Percentiles rank a stretch among this genome's conserved stretches.
phyloP scores from a whole-genome alignment of 1,284 basidiomycete species.

The Flammula alnicola region DNA sequence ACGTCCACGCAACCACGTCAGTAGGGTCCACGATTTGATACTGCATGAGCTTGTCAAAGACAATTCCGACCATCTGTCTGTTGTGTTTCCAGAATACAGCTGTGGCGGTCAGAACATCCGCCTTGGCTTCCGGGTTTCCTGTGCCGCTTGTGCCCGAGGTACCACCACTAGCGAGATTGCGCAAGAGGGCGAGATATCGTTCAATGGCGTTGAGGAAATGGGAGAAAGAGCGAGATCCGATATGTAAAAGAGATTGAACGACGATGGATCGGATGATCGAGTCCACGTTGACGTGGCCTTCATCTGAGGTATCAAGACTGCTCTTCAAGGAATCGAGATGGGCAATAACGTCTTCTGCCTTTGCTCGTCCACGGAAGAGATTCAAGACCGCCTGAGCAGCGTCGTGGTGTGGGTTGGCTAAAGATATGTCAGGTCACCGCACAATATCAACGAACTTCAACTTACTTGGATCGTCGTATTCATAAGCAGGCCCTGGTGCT shows the following conservation, averaged over 20 bases:
- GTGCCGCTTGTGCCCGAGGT: conserved; percentile 40
- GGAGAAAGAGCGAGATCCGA: conserved; percentile 95
- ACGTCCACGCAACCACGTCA: conserved; percentile 90
- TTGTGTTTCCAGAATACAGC: conserved; percentile 82
- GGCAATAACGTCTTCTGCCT: conserved; percentile 78
- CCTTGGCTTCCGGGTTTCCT: conserved; percentile 63
- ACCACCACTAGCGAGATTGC: conserved; percentile 64
- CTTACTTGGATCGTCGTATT: conserved; percentile 80
- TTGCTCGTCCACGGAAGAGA: conserved; percentile 79
- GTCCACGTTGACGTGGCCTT: conserved; percentile 62
- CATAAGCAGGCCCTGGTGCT: conserved; percentile 83
- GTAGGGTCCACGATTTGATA: conserved; percentile 96
- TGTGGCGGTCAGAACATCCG: conserved; percentile 73
- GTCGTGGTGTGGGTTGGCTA: conserved; percentile 78
- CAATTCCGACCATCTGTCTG: conserved; percentile 86
- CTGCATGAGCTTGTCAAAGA: conserved; percentile 97
- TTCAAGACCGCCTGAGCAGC: conserved; percentile 83
- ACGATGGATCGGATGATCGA: conserved; percentile 76
- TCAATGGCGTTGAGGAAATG: conserved; percentile 98
- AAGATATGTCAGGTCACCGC: neutral
- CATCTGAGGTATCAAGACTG: conserved; percentile 62
- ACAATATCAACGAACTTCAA: conserved; percentile 7
- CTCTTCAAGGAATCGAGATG: conserved; percentile 76
- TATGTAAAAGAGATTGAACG: conserved; percentile 88
- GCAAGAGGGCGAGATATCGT: conserved; percentile 89